Evolutionary conservation across 495 filamentous ascomycete genomes (phyloP).

Genomic region (Aspergillus baeticus): DNA sequence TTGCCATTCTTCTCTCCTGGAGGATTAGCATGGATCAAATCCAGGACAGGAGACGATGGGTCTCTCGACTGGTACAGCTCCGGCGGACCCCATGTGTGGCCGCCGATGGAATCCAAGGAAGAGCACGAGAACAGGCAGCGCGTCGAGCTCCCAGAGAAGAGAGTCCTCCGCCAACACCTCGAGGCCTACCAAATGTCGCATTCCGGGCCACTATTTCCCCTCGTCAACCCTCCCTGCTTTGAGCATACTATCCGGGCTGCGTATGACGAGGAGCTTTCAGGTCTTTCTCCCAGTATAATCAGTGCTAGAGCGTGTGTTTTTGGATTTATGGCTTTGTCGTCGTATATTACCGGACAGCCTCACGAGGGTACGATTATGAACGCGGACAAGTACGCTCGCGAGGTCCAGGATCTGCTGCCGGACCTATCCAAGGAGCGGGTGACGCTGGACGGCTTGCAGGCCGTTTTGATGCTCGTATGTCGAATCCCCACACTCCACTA

Average conservation of each 20-base stretch:
- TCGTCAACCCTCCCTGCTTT: not conserved
- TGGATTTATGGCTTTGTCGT: conserved; percentile 2
- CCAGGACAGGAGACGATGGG: conserved; percentile 3
- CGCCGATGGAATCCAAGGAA: not conserved
- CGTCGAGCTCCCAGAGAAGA: not conserved
- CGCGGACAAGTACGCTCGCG: not conserved
- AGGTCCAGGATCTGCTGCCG: not conserved
- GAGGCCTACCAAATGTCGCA: not conserved
- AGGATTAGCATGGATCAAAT: not conserved
- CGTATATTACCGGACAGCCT: not conserved
- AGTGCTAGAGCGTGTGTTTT: conserved; percentile 4
- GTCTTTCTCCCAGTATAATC: not conserved
- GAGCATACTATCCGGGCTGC: not conserved
- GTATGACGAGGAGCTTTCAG: not conserved
- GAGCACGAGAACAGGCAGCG: not conserved
- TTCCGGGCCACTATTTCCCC: not conserved
- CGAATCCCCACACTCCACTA: too few species aligned
- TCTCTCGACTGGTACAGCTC: not conserved
- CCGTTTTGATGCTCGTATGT: conserved; percentile 9
- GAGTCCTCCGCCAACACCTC: not conserved
- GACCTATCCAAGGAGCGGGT: not conserved
- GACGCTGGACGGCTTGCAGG: conserved; percentile 5
- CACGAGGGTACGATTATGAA: not conserved
- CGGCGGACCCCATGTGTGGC: not conserved
- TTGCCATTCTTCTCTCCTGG: conserved; percentile 10